Evolutionary conservation across 2,329 filamentous ascomycete genomes (phyloP), one percentile per base, ranked within the genome.

Genomic region (Colletotrichum paranaense): DNA sequence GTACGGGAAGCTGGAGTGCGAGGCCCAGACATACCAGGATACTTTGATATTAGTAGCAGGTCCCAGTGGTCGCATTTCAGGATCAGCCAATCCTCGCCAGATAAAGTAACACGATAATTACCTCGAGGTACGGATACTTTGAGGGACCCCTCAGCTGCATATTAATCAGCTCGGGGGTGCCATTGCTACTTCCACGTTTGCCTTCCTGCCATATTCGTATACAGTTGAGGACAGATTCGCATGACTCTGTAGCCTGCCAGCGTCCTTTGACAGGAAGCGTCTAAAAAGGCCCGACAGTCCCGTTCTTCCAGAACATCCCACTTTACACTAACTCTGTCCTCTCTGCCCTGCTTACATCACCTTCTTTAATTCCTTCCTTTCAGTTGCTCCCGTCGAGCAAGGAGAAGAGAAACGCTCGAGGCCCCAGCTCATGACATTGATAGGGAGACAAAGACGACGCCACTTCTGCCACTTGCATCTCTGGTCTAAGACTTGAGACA

Each of bases 81-180:
- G 59, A 73, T 73, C 67, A 73, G 71, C 71, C 49, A 73, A 73
- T 66, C 49, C 71, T 73, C 71, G 67, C 62, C 56, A 73, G 67
- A 73, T 66, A 52, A 71, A 73, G 67, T 71, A 66, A 49, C 68
- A 71, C 56, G 71, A 69, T 53, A 38, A 11, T 53, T 26, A 55
- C 53, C 53, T 28, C 19, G 42, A 49, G 53, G 24, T 56, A 56
- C 53, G 38, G 38, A 42, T 42, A 42, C 38, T 19, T 28, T 26
- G 22, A 11, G 22, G 53, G 26, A 32, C 26, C 52, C 62, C 16
- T 66, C 32, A 58, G 32, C 63, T 64, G 52, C 46, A 60, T 57
- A 66, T 73, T 73, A 71, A 70, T 73, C 67, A 62, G 67, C 56
- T 49, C n/a, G 55, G 49, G 55, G 42, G 49, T 53, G 38, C 60